Evolutionary conservation across 1,284 basidiomycete genomes (phyloP).

Genomic region (Papiliotrema flavescens): DNA sequence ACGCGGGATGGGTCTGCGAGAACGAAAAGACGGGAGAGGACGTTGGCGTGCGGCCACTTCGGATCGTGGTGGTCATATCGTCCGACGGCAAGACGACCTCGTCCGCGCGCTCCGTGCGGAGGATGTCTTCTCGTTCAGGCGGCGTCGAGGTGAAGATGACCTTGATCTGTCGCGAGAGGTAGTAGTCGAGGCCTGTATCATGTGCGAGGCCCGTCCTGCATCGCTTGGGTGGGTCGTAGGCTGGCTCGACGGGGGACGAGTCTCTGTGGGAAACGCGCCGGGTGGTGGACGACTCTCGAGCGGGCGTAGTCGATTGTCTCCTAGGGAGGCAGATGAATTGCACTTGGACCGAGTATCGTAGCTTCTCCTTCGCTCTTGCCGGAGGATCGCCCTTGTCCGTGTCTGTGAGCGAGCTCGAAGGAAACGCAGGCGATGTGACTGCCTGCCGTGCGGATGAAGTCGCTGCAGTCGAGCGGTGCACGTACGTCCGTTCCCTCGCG

Average conservation of each 20-base stretch:
- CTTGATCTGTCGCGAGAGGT: conserved; percentile 37
- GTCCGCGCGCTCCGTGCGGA: conserved; percentile 38
- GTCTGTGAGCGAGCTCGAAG: not conserved
- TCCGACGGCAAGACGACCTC: conserved; percentile 35
- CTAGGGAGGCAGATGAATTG: conserved; percentile 44
- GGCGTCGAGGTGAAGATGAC: conserved; percentile 39
- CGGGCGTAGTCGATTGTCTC: not conserved
- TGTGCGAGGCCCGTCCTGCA: not conserved
- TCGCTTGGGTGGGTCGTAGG: too few relatives aligned
- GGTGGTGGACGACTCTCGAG: conserved; percentile 11
- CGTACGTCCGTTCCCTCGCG: conserved; percentile 41
- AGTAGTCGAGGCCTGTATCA: conserved; percentile 23
- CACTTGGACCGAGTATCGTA: conserved; percentile 51
- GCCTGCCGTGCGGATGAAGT: too few relatives aligned
- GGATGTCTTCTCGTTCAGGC: conserved; percentile 16
- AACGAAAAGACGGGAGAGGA: not conserved
- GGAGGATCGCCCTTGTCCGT: not conserved
- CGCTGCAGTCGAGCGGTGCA: conserved; percentile 1
- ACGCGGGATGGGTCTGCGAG: not conserved
- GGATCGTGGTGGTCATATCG: not conserved
- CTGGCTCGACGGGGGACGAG: too few relatives aligned
- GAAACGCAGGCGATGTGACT: too few relatives aligned
- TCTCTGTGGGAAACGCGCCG: not conserved
- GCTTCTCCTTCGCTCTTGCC: conserved; percentile 21
- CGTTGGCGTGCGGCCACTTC: not conserved